phyloP scores from a whole-genome alignment of 805 yeast species.

The Yamadazyma endophytica region DNA sequence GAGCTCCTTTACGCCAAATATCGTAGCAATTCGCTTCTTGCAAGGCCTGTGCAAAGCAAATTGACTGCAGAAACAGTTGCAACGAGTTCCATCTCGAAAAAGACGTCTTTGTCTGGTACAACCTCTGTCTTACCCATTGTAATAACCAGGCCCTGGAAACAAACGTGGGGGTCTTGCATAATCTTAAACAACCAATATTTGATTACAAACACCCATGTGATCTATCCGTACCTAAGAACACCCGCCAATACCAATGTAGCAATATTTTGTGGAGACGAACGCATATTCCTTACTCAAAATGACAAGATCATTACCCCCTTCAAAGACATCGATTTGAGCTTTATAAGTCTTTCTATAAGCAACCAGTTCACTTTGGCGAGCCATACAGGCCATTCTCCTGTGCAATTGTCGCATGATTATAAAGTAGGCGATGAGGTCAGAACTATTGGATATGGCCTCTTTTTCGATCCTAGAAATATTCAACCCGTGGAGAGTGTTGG shows the following conservation, averaged over 20 bases:
- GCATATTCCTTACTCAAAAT: constrained; percentile 6
- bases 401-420: constrained; percentile 3
- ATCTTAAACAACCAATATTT: constrained; percentile 25
- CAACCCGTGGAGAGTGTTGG: constrained; percentile 35
- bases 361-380: constrained; percentile 7
- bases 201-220: constrained; percentile 42
- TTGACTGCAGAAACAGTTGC: constrained; percentile 1
- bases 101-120: too few species aligned
- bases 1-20: too few species aligned
- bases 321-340: constrained; percentile 33
- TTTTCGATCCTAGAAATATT: constrained; percentile 15
- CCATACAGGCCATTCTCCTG: too few species aligned
- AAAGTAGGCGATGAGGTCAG: constrained; percentile 19
- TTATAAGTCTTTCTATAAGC: constrained; percentile 20
- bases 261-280: constrained; percentile 3
- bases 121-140: constrained; percentile 17
- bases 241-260: constrained; percentile 1
- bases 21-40: too few species aligned
- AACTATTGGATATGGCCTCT: constrained; percentile 40
- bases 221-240: constrained; percentile 12
- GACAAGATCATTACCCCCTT: constrained; percentile 27
- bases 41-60: too few species aligned
- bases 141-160: constrained; percentile 3
- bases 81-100: neutral
- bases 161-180: constrained; percentile 44